These are phyloP conservation scores for Rhizomucor miehei DNA, from an alignment of 371 early-diverging fungal species.

Conservation along the genomic window DNA sequence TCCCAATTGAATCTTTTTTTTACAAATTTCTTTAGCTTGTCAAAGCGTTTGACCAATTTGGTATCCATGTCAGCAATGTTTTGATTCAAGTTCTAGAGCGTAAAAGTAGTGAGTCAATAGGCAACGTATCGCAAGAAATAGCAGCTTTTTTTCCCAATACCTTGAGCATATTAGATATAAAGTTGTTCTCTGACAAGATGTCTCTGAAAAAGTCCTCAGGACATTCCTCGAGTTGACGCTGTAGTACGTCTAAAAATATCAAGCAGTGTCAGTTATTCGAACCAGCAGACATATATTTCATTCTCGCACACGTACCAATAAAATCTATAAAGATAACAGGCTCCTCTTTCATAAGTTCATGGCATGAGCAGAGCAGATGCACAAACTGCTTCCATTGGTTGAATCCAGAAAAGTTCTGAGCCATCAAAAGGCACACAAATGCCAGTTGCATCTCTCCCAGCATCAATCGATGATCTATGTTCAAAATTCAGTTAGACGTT, in stretches of 20 bases:
- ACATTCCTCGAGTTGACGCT: conserved; percentile 71
- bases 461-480: conserved; percentile 39
- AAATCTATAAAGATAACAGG: conserved; percentile 54
- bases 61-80: conserved; percentile 24
- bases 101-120: background rate
- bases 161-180: conserved; percentile 55
- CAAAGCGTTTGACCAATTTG: conserved; percentile 24
- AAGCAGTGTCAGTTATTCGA: background rate
- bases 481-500: background rate
- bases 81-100: conserved; percentile 17
- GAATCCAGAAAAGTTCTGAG: conserved; percentile 83
- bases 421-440: conserved; percentile 79
- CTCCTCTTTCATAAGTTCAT: conserved; percentile 52
- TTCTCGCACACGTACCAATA: conserved; percentile 43
- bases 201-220: conserved; percentile 81
- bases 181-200: conserved; percentile 70
- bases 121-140: background rate
- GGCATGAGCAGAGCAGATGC: conserved; percentile 64
- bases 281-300: background rate
- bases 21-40: conserved; percentile 34
- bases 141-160: conserved; percentile 15
- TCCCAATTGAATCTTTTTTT: conserved; percentile 45
- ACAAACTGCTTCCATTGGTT: conserved; percentile 88
- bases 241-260: conserved; percentile 43
- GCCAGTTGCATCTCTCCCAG: conserved; percentile 83